Percentiles rank a stretch among this genome's conserved stretches.
These are phyloP conservation scores for Curvularia spicifera DNA, from an alignment of 2,329 filamentous ascomycete species.

Conservation along the genomic window DNA sequence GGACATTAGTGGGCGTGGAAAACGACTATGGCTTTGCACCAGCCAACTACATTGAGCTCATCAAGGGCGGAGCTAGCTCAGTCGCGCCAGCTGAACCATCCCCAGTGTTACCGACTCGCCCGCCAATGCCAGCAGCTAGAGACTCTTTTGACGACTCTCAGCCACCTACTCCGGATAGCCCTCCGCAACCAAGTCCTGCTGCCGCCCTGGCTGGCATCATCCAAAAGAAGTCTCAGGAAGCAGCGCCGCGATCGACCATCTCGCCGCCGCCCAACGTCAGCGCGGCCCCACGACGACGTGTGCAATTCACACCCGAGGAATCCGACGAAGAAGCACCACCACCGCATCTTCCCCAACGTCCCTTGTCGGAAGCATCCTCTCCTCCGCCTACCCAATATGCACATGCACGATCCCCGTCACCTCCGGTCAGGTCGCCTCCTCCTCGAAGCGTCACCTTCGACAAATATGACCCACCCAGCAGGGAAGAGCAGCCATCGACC, in stretches of 20 bases:
- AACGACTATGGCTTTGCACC: slow-evolving; percentile 93
- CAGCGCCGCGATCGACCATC: slow-evolving; percentile 37
- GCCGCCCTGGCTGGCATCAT: slow-evolving; percentile 64
- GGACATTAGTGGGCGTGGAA: slow-evolving; percentile 87
- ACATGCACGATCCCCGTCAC: slow-evolving; percentile 50
- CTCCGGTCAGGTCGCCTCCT: slow-evolving; percentile 47
- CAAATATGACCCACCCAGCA: slow-evolving; percentile 48
- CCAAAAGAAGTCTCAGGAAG: slow-evolving; percentile 55
- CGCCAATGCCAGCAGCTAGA: slow-evolving; percentile 48
- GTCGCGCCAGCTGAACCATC: slow-evolving; percentile 50
- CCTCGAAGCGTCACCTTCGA: slow-evolving; percentile 48
- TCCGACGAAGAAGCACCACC: slow-evolving; percentile 70
- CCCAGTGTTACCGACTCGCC: slow-evolving; percentile 51
- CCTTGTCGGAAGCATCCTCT: slow-evolving; percentile 61
- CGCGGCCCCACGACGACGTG: slow-evolving; percentile 56
- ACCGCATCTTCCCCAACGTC: slow-evolving; percentile 66
- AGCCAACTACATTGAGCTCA: slow-evolving; percentile 89
- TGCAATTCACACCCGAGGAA: slow-evolving; percentile 68
- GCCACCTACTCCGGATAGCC: slow-evolving; percentile 54
- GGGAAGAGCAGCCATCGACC: slow-evolving; percentile 50
- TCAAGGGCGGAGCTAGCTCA: slow-evolving; percentile 54
- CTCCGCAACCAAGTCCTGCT: slow-evolving; percentile 61
- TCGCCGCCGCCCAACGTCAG: slow-evolving; percentile 61
- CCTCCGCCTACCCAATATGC: slow-evolving; percentile 55
- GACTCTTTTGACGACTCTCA: slow-evolving; percentile 54